Evolutionary conservation across 2,329 filamentous ascomycete species (phyloP).

Genomic region (Lecanicillium sp.): DNA sequence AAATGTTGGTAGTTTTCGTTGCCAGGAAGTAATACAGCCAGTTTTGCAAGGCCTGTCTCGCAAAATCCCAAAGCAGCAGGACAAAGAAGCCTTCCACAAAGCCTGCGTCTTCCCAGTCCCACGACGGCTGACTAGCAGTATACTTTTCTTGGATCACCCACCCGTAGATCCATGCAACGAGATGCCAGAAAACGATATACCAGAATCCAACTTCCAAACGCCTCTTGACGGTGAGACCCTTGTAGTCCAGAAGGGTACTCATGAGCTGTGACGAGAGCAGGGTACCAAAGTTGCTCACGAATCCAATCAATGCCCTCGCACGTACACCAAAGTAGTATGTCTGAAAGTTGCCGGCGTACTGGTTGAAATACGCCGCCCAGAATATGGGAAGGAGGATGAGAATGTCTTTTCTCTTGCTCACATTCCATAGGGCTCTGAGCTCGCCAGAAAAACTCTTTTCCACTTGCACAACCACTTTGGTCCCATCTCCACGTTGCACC

Average conservation of each 20-base stretch:
- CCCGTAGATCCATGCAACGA: conserved; percentile 41
- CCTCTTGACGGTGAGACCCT: conserved; percentile 24
- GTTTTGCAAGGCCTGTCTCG: conserved; percentile 43
- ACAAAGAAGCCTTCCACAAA: conserved; percentile 40
- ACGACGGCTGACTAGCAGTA: conserved; percentile 28
- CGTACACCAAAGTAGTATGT: conserved; percentile 30
- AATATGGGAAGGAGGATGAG: conserved; percentile 15
- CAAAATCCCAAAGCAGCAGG: conserved; percentile 38
- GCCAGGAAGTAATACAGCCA: conserved; percentile 49
- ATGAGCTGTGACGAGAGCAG: conserved; percentile 36
- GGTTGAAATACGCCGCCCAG: conserved; percentile 20
- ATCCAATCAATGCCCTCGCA: conserved; percentile 37
- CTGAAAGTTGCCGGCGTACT: conserved; percentile 37
- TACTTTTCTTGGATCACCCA: conserved; percentile 46
- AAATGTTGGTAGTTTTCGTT: conserved; percentile 47
- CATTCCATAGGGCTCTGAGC: conserved; percentile 14
- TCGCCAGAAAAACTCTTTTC: conserved; percentile 15
- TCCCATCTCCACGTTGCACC: conserved; percentile 18
- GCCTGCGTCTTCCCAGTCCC: conserved; percentile 33
- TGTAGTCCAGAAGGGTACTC: conserved; percentile 34
- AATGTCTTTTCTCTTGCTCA: conserved; percentile 13
- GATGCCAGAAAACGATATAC: conserved; percentile 34
- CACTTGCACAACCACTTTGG: conserved; percentile 13
- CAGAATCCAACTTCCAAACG: conserved; percentile 35
- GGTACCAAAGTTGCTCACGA: conserved; percentile 25